Evolutionary conservation across 2,329 filamentous ascomycete species (phyloP), one percentile per base, ranked within the genome.

Genomic region (Tolypocladium ovalisporum): DNA sequence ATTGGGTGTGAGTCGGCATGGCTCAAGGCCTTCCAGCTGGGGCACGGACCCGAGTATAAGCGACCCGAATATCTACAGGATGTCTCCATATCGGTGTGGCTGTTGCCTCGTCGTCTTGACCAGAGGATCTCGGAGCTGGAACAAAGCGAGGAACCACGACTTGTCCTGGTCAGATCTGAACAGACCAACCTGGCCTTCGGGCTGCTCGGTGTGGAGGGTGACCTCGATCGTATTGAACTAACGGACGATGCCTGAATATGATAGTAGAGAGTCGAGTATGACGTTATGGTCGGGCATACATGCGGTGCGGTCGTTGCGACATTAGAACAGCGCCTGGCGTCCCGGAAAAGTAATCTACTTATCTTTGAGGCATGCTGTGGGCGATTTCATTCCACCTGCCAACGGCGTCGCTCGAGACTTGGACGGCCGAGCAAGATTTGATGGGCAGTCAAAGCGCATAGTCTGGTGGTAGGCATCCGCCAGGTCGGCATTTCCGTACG

Each of bases 1-100:
- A 79, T 83, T 54, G 91, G 90, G 1, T 96, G 90, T 69, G 92
- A 97, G 71, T 86, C 85, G 3, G 81, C 85, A 0, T 99, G 94
- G 94, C 79, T 82, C 59, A 89, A 86, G 67, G 85, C 88, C 1
- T 87, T 83, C 4, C 81, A 86, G 60, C 76, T 88, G 63, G 89
- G 89, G 0, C 80, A 84, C 52, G 93, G 91, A 0, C 90, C 91
- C 4, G 84, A 84, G 1, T 97, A 96, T 68, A 70, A 75, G 54
- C 76, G 81, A 32, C 76, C 73, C 10, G 67, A 67, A 56, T 73
- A 75, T 61, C 63, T 75, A 57, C 67, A 67, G 47, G 67, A 64
- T 52, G 67, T 69, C 56, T 68, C 74, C 34, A 59, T 64, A 40
- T 70, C 67, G n/a, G 74, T 80, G 24, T 80, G 77, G 79, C 73